Conservation (phyloP, 371 early-diverging fungal genomes). For the Nosema granulosis region DNA sequence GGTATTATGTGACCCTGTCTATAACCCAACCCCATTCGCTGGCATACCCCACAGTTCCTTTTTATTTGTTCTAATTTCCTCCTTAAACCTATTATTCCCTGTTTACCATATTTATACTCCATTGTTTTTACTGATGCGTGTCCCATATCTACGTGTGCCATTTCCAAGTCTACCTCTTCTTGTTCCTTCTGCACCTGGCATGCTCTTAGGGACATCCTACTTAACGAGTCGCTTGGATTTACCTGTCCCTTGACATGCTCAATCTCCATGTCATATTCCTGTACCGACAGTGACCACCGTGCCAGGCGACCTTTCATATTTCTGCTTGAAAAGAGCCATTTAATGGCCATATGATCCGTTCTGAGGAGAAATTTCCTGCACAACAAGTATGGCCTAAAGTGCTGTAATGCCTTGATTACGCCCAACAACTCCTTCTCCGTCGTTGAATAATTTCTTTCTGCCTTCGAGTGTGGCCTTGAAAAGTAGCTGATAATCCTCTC, state of each 20-base stretch:
- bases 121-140: conserved; percentile 9
- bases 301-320: neutral
- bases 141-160: neutral
- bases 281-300: neutral
- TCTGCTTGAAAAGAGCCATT: neutral
- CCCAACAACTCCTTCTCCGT: conserved; percentile 24
- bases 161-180: neutral
- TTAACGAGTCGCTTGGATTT: conserved; percentile 12
- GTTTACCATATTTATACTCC: conserved; percentile 17
- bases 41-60: conserved; percentile 14
- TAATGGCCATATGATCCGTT: conserved; percentile 34
- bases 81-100: neutral
- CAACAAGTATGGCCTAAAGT: conserved; percentile 25
- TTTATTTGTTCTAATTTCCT: neutral
- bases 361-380: conserved; percentile 9
- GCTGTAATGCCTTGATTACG: conserved; percentile 9
- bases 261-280: conserved; percentile 34
- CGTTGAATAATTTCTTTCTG: conserved; percentile 1
- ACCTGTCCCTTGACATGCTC: conserved; percentile 23
- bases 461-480: no score
- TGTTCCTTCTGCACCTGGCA: neutral
- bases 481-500: conserved; percentile 14
- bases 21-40: neutral
- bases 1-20: neutral
- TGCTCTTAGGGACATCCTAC: neutral